Evolutionary conservation across 176 grass and related monocot genomes (phyloP), one percentile per base, ranked within the genome.

Genomic region (Coix lacrymajobi): DNA sequence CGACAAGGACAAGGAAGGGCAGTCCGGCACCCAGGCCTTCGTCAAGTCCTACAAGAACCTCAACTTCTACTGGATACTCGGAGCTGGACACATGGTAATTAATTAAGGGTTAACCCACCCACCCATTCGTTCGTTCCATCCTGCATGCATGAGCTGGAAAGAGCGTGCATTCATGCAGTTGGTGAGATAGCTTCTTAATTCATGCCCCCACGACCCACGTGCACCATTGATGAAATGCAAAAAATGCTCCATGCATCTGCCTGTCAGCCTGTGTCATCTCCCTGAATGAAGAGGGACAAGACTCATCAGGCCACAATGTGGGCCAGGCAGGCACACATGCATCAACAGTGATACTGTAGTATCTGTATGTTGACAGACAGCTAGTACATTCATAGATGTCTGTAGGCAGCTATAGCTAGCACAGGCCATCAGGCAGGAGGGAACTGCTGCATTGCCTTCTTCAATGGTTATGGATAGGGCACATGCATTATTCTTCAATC

Each of bases 71-170:
- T 98, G 92, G 92, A 95, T 98, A 51, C 79, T 98, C 9, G 79
- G 66, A 76, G 92, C 96, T 48, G 96, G 92, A 43, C 96, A 98
- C 85, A 95, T 93, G 73, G 96, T 98, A 88, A 97, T n/a, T 30
- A 17, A 43, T 4, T 38, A n/a, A n/a, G n/a, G n/a, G n/a, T n/a
- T n/a, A n/a, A n/a, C n/a, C n/a, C n/a, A n/a, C n/a, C n/a, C n/a
- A n/a, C n/a, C n/a, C n/a, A n/a, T n/a, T n/a, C n/a, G n/a, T n/a
- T n/a, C n/a, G n/a, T 56, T 56, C 52, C 52, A 24, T 45, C 39
- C 8, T 46, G 37, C 26, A 8, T 46, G 37, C 26, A 8, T 87
- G 80, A 84, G 85, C 85, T 87, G 78, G 84, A 86, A 75, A 78
- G 66, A 34, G 25, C 30, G 26, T 70, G 79, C 79, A 87, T 82